Evolutionary conservation across 2,329 filamentous ascomycete genomes (phyloP).

Genomic region (Pseudogymnoascus sp.): DNA sequence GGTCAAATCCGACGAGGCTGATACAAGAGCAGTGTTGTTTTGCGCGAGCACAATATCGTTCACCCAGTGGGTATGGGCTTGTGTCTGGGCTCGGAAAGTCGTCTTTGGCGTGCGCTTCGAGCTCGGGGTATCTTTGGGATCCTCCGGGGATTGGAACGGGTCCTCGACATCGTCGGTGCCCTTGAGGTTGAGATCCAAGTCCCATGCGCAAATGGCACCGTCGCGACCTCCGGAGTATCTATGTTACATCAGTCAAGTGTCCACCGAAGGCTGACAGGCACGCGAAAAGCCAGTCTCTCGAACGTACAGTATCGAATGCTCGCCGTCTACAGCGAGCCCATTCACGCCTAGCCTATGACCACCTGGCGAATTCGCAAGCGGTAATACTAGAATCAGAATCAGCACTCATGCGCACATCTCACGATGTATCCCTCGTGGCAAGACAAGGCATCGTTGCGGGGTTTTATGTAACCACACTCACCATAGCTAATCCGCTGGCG

Average conservation of each 20-base stretch:
- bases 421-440: neutral
- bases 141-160: constrained; percentile 27
- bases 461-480: constrained; percentile 31
- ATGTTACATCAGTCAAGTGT: constrained; percentile 24
- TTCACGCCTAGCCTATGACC: constrained; percentile 93
- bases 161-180: constrained; percentile 19
- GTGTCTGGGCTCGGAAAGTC: constrained; percentile 53
- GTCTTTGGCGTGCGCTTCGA: constrained; percentile 41
- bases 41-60: constrained; percentile 64
- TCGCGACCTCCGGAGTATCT: constrained; percentile 96
- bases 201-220: constrained; percentile 93
- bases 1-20: constrained; percentile 66
- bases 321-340: constrained; percentile 77
- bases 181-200: constrained; percentile 65
- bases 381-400: constrained; percentile 48
- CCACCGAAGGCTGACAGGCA: neutral
- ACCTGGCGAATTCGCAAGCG: constrained; percentile 64
- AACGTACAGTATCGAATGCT: constrained; percentile 76
- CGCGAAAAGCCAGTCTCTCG: constrained; percentile 13
- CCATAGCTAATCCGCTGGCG: constrained; percentile 66
- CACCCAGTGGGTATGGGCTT: constrained; percentile 72
- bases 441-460: neutral
- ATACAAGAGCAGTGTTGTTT: constrained; percentile 58
- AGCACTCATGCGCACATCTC: constrained; percentile 8
- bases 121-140: constrained; percentile 18